Evolutionary conservation across 352 stramenopile species (phyloP), one percentile per base, ranked within the genome.

Genomic region (Phytophthora idaei): DNA sequence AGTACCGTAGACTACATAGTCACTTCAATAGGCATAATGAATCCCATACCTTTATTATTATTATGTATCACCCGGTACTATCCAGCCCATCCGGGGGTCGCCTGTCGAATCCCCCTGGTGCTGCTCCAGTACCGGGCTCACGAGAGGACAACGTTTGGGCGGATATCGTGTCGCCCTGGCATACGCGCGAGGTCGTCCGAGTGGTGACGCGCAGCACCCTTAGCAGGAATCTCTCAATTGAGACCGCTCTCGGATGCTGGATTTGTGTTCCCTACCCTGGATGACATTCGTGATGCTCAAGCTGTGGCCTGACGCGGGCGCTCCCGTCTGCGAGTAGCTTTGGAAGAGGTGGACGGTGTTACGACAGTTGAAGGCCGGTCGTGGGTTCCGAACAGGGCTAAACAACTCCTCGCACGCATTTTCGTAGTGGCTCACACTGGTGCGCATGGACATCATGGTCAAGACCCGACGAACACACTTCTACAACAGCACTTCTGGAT

Each of bases 371-470:
- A 57, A 12, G 42, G 28, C 1, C 32, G 42, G 0, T 44, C 50
- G 0, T 67, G 60, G 60, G 56, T 67, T 12, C 51, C 51, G 0
- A 61, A 27, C 27, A 10, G 25, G 2, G 50, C 51, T 12, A 61
- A 34, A 44, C 25, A 57, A 8, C 32, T 61, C 14, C 57, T 64
- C 45, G 25, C 46, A 31, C 34, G 46, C 1, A n/a, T 67, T 7
- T 69, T 64, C 15, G 31, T 64, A 0, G 48, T 70, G 8, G 54
- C 54, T 28, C 62, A 70, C 27, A 10, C 37, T 42, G 54, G 54
- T 27, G 15, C 47, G 6, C 62, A 69, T 8, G 53, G 53, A 12
- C 62, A 64, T 14, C 62, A 54, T 15, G 62, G 53, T 2, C 39
- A 60, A 3, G 62, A 64, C 2, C 27, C 48, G 1, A 61, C 56